Base-by-base conservation (phyloP, 2,329 filamentous ascomycete genomes). In the Penicillium sclerotigenum region DNA sequence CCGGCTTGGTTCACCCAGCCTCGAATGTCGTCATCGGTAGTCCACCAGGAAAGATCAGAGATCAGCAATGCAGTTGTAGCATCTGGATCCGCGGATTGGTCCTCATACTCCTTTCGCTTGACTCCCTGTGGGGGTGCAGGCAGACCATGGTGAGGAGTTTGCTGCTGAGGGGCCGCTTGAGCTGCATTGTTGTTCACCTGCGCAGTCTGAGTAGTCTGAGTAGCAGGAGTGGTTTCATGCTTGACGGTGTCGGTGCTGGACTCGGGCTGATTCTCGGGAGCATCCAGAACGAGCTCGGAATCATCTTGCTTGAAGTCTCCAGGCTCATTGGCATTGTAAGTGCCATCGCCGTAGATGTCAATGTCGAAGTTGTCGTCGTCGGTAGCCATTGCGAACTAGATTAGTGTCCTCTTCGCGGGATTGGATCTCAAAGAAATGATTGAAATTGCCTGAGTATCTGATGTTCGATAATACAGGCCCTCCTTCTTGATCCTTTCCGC, bases 31-130 rank as follows among this genome's bases (percentile, higher is more conserved):
- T 99, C 94, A 70, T 99, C 94, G 2, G 89, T 96, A 29, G 87
- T 92, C 93, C 93, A 97, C 94, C 94, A 99, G 73, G 90, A 89
- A 10, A 99, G 80, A 47, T 97, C 94, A 3, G 90, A 92, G 52
- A 97, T 84, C 72, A 96, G 85, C 29, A 97, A 77, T 0, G 92
- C 91, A 24, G 86, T 80, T 5, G 83, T 85, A 3, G 86, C 85
- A 59, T 81, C 81, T 2, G 81, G 80, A 57, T 87, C 85, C 5
- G 80, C 70, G 1, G 78, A 79, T 24, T 82, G 77, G 51, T 85
- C 81, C 50, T 82, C 80, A 20, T 72, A 71, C 57, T 84, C 82
- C 69, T 87, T 87, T 54, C 85, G 81, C 70, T 87, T 87, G 45
- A 79, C 76, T 36, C 83, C 83, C 65, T 86, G 83, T 57, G 80